Base-by-base conservation (phyloP, 2,329 filamentous ascomycete species). In the Torrubiellomyces zombiae region DNA sequence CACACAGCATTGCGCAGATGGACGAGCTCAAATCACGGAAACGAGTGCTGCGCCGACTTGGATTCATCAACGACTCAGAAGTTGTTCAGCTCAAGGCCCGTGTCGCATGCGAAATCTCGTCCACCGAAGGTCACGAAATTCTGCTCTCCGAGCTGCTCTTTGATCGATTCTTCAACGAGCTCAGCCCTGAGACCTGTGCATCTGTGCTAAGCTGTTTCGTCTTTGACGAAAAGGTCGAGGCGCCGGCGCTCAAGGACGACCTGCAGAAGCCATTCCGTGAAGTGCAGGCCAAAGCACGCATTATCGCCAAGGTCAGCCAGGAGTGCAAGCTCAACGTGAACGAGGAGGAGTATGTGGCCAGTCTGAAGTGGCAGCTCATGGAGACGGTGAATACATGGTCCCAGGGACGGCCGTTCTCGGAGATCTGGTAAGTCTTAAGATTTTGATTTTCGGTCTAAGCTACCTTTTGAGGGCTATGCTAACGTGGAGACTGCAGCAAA, bases 1-100 rank as follows among this genome's bases (percentile, higher is more conserved):
- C 83, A 0, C 70, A 91, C 46, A 83, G 78, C 31, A 78, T 95
- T 30, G 75, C 89, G 30, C 86, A 98, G 50, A 65, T 95, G 34
- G 89, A 98, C 40, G 89, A 98, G 52, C 67, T 98, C 32, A 95
- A 95, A 58, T 83, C 80, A 34, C 76, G 89, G 33, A 98, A 94
- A 59, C 77, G 89, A 38, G 89, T 98, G 4, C 66, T 98, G 16
- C 81, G 91, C 23, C 81, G 89, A 27, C 68, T 98, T 8, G 82
- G 80, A 4, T 98, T 98, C 54, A 91, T 94, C 53, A 91, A 93
- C 47, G 89, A 95, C 31, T 68, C 73, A 26, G 89, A 95, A 47
- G 85, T 98, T 2, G 85, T 98, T 7, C 79, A 95, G 56, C 68
- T 95, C 43, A 98, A 98, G 56, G 89, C 86, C 8, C 80, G 91